These are phyloP conservation scores for Fusarium avenaceum DNA, from an alignment of 2,329 filamentous ascomycete genomes.

Conservation along the genomic window DNA sequence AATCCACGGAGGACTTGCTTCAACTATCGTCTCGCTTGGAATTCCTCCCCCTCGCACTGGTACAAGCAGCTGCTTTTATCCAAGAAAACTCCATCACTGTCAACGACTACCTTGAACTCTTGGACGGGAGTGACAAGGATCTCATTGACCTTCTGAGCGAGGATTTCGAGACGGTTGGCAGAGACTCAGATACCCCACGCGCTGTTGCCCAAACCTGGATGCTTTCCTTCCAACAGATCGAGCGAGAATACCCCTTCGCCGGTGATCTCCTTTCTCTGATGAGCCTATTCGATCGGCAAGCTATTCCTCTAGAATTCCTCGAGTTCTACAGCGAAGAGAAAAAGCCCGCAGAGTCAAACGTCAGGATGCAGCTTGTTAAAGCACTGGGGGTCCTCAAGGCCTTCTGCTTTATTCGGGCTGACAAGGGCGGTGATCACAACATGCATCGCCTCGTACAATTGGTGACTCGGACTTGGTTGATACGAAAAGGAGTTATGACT, in stretches of 20 bases:
- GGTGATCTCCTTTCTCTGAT: conserved; percentile 53
- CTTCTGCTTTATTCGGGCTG: conserved; percentile 49
- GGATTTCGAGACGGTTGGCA: conserved; percentile 50
- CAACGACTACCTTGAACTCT: conserved; percentile 48
- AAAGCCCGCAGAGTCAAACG: rapidly evolving
- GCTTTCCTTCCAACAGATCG: conserved; percentile 54
- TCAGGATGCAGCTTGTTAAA: conserved; percentile 15
- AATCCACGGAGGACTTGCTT: not conserved
- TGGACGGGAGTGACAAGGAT: conserved; percentile 31
- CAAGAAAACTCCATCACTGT: conserved; percentile 47
- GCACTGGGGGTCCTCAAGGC: conserved; percentile 43
- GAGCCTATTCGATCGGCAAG: conserved; percentile 51
- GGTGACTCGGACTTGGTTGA: conserved; percentile 51
- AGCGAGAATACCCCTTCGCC: conserved; percentile 42
- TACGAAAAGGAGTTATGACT: not conserved
- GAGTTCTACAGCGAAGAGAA: conserved; percentile 13
- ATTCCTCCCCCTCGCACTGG: conserved; percentile 53
- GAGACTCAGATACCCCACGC: conserved; percentile 46
- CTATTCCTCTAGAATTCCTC: conserved; percentile 45
- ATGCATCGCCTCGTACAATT: conserved; percentile 56
- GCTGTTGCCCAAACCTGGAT: conserved; percentile 53
- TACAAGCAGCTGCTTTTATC: conserved; percentile 55
- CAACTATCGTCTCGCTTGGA: conserved; percentile 48
- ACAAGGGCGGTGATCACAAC: conserved; percentile 30
- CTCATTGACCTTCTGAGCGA: conserved; percentile 47